Conservation (phyloP, 2,329 filamentous ascomycete genomes). For the Neonectria ditissima region DNA sequence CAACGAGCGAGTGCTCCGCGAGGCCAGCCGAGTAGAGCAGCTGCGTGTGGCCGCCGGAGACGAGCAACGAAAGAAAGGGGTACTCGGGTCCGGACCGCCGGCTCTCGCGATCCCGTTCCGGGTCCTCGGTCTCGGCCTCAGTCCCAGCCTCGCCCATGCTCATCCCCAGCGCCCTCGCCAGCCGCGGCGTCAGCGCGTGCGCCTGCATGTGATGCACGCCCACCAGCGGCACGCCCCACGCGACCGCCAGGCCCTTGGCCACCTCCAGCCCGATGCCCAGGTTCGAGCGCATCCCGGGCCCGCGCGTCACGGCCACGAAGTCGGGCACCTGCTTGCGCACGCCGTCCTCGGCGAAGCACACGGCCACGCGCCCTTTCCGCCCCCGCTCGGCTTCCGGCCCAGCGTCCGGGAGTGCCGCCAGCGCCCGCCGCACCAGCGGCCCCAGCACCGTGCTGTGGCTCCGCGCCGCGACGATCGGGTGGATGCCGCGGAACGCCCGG, state of each 20-base stretch:
- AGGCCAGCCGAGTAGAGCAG: constrained; percentile 80
- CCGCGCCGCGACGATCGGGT: constrained; percentile 79
- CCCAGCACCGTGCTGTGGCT: constrained; percentile 81
- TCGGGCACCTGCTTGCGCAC: constrained; percentile 68
- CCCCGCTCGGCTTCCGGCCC: neutral
- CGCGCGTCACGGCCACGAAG: constrained; percentile 89
- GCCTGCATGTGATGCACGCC: constrained; percentile 98
- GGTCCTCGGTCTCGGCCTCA: neutral
- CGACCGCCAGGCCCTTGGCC: constrained; percentile 87
- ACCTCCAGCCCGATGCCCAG: constrained; percentile 82
- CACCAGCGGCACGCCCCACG: constrained; percentile 84
- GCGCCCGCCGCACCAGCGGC: constrained; percentile 72
- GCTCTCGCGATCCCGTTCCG: neutral
- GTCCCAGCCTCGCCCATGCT: constrained; percentile 30
- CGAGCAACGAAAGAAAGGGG: constrained; percentile 88
- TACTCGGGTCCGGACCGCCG: constrained; percentile 65
- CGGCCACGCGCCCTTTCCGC: constrained; percentile 4
- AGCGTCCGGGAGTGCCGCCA: constrained; percentile 62
- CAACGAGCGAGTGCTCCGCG: constrained; percentile 78
- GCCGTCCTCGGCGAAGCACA: constrained; percentile 30
- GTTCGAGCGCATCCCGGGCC: constrained; percentile 87
- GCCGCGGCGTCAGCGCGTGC: constrained; percentile 87
- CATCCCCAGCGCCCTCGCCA: constrained; percentile 72
- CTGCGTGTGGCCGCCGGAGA: constrained; percentile 92
- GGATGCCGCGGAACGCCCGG: constrained; percentile 78